Evolutionary conservation across 176 grass and related monocot genomes (phyloP).

Genomic region (Cocos nucifera): DNA sequence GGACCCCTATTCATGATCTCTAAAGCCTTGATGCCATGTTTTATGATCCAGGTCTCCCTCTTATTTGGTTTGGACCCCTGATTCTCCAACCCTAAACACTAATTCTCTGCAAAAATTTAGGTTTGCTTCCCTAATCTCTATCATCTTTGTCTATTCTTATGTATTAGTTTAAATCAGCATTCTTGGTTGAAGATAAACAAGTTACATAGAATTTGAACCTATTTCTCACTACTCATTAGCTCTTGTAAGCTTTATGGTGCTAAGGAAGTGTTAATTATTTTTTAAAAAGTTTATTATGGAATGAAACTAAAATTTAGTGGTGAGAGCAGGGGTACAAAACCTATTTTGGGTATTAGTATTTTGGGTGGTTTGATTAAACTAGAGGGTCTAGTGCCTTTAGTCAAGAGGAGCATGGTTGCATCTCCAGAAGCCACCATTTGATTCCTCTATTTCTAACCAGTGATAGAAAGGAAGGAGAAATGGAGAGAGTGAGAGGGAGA

Average conservation of each 20-base stretch:
- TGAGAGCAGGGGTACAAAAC: constrained; percentile 28
- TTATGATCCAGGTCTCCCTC: too few relatives aligned
- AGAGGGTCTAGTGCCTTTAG: constrained; percentile 46
- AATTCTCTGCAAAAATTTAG: background rate
- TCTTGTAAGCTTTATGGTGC: too few relatives aligned
- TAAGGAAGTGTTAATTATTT: too few relatives aligned
- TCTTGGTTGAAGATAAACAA: background rate
- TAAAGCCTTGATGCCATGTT: too few relatives aligned
- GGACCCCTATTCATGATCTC: too few relatives aligned
- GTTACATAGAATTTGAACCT: background rate
- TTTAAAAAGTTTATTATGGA: background rate
- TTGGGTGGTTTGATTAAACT: constrained; percentile 54
- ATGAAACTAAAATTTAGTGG: constrained; percentile 35
- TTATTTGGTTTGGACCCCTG: background rate
- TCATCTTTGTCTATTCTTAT: background rate
- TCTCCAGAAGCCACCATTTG: background rate
- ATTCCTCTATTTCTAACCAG: too few relatives aligned
- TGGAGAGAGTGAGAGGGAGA: too few relatives aligned
- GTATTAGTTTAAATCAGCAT: background rate
- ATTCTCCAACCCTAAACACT: background rate
- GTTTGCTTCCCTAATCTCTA: background rate
- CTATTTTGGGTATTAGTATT: constrained; percentile 25
- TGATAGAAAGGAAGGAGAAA: too few relatives aligned
- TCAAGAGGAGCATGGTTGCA: constrained; percentile 17
- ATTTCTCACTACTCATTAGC: too few relatives aligned